These are phyloP conservation scores for Oryza australiensis DNA, from an alignment of 176 grass and related monocot genomes.

Conservation along the genomic window DNA sequence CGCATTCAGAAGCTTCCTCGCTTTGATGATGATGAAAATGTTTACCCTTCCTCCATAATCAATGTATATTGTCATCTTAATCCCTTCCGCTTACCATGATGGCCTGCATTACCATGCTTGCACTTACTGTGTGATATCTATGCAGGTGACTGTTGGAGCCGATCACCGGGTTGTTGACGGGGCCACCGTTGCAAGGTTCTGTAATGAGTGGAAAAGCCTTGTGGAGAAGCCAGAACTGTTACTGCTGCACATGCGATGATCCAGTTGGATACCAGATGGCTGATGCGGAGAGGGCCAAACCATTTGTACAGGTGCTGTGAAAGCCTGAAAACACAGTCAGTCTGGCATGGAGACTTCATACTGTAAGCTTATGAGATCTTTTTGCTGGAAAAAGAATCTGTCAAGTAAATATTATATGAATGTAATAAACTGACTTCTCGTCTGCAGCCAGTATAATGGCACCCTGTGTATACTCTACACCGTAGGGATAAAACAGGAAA, in stretches of 20 bases:
- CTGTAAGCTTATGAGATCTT: background rate
- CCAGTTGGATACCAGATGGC: background rate
- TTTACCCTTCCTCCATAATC: slow-evolving; percentile 77
- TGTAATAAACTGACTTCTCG: background rate
- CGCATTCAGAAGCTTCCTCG: slow-evolving; percentile 82
- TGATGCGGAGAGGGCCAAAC: background rate
- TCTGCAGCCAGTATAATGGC: background rate
- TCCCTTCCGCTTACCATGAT: background rate
- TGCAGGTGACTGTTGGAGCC: slow-evolving; percentile 83
- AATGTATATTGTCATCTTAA: slow-evolving; percentile 47
- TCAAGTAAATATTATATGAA: slow-evolving; percentile 12
- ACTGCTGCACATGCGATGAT: slow-evolving; percentile 77
- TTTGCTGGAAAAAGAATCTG: background rate
- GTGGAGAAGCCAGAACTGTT: slow-evolving; percentile 88
- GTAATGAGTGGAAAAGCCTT: slow-evolving; percentile 86
- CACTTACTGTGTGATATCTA: slow-evolving; percentile 10
- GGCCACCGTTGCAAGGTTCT: slow-evolving; percentile 87
- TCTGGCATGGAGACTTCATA: background rate
- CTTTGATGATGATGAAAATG: slow-evolving; percentile 56
- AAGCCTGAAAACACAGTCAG: background rate
- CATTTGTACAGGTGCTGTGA: background rate
- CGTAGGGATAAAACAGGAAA: slow-evolving; percentile 23
- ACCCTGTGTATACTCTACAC: background rate
- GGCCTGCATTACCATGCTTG: background rate
- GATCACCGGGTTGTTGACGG: slow-evolving; percentile 94